phyloP scores from a whole-genome alignment of 805 yeast species.

The Pichia manshurica region DNA sequence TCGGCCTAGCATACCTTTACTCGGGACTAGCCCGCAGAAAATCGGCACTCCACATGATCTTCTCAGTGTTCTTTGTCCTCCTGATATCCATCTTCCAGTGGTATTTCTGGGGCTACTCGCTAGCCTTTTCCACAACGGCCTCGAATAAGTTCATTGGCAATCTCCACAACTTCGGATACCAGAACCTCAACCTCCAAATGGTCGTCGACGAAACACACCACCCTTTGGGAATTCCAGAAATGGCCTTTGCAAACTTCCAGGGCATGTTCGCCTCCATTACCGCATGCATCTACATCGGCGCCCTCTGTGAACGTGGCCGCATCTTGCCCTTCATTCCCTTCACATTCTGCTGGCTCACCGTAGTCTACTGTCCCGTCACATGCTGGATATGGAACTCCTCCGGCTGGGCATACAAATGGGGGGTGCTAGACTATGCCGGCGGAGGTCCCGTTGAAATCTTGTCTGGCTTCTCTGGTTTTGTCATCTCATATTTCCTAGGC shows the following conservation, averaged over 20 bases:
- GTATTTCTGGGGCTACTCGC: slow-evolving; percentile 98
- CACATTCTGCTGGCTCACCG: slow-evolving; percentile 80
- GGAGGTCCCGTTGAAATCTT: slow-evolving; percentile 96
- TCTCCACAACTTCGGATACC: slow-evolving; percentile 73
- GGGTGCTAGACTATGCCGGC: slow-evolving; percentile 94
- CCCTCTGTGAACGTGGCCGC: slow-evolving; percentile 89
- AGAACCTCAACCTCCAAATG: slow-evolving; percentile 44
- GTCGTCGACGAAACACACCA: background rate
- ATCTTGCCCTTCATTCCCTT: slow-evolving; percentile 80
- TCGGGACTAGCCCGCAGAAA: slow-evolving; percentile 88
- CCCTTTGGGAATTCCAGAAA: slow-evolving; percentile 54
- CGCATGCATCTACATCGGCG: slow-evolving; percentile 84
- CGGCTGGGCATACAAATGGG: slow-evolving; percentile 94
- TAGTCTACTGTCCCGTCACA: slow-evolving; percentile 91
- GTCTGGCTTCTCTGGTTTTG: slow-evolving; percentile 88
- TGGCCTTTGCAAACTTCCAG: slow-evolving; percentile 81
- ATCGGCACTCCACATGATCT: slow-evolving; percentile 80
- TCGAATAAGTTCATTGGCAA: slow-evolving; percentile 85
- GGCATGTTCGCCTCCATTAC: slow-evolving; percentile 93
- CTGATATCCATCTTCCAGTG: slow-evolving; percentile 67
- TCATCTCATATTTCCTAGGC: slow-evolving; percentile 74
- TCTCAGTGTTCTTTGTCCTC: slow-evolving; percentile 58
- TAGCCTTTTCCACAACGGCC: slow-evolving; percentile 79
- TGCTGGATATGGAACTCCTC: slow-evolving; percentile 92
- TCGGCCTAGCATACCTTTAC: slow-evolving; percentile 88